These are phyloP conservation scores for Dryas drummondii DNA, from an alignment of 306 rosid genomes.

Conservation along the genomic window DNA sequence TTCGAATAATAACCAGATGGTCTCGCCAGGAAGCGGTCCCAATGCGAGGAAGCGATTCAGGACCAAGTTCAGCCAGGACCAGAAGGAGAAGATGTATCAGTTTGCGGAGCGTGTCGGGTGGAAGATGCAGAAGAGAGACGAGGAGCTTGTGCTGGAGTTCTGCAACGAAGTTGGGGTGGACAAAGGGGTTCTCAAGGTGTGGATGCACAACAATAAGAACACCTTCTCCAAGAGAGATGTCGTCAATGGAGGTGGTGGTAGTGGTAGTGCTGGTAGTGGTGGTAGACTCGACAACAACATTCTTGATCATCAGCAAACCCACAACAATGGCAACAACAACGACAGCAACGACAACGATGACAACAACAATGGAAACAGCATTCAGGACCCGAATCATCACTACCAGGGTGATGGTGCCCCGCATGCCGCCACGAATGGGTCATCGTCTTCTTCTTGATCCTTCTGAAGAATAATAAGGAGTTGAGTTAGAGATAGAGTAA, in stretches of 20 bases:
- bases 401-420: conserved; percentile 29
- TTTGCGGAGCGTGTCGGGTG: conserved; percentile 82
- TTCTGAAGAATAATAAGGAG: conserved; percentile 36
- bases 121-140: conserved; percentile 97
- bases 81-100: conserved; percentile 82
- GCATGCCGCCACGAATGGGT: conserved; percentile 72
- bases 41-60: conserved; percentile 61
- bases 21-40: conserved; percentile 23
- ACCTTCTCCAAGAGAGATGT: conserved; percentile 48
- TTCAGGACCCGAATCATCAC: conserved; percentile 31
- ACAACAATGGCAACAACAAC: conserved; percentile 18
- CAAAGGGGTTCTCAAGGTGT: conserved; percentile 75
- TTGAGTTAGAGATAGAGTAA: conserved; percentile 43
- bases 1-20: background rate
- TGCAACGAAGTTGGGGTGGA: conserved; percentile 71
- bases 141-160: conserved; percentile 54
- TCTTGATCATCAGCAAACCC: conserved; percentile 28
- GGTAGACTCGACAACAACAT: conserved; percentile 6
- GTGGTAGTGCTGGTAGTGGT: conserved; percentile 14
- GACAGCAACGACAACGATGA: background rate
- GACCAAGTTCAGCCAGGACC: conserved; percentile 72
- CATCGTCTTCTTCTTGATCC: conserved; percentile 90
- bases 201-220: conserved; percentile 99
- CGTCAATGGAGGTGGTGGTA: background rate
- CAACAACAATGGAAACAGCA: conserved; percentile 17